These are phyloP conservation scores for Colletotrichum limetticola DNA, from an alignment of 2,329 filamentous ascomycete species.

Conservation along the genomic window DNA sequence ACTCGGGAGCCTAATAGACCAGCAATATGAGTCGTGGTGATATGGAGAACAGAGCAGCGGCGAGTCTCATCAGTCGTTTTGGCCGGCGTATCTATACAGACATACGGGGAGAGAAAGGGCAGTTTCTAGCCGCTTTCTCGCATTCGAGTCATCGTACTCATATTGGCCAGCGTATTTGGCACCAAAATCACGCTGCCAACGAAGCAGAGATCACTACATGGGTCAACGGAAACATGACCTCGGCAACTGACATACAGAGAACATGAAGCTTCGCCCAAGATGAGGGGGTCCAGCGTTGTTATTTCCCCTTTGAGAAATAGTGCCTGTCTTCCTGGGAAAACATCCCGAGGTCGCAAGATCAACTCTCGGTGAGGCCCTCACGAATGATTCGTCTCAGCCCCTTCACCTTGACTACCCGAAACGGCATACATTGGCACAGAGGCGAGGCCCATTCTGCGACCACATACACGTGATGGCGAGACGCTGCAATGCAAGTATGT, in stretches of 20 bases:
- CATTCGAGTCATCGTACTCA: no score
- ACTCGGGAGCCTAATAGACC: no score
- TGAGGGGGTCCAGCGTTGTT: neutral
- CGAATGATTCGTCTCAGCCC: constrained; percentile 1
- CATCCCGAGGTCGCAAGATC: neutral
- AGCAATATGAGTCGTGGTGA: no score
- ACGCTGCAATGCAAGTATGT: constrained; percentile 33
- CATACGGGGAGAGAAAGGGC: no score
- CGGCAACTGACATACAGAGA: neutral
- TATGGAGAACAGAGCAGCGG: no score
- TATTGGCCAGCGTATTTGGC: no score
- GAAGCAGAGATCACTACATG: no score
- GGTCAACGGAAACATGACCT: no score
- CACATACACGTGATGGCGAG: constrained; percentile 26
- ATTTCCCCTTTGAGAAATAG: neutral
- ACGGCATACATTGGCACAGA: neutral
- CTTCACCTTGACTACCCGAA: constrained; percentile 20
- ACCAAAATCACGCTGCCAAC: no score
- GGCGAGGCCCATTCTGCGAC: constrained; percentile 29
- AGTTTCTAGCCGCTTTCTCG: no score
- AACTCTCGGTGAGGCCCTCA: constrained; percentile 5
- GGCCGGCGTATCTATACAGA: no score
- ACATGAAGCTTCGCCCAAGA: neutral
- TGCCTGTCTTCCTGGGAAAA: neutral
- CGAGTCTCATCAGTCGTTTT: no score